Evolutionary conservation across 1,284 basidiomycete species (phyloP).

Genomic region (Apiotrichum akiyoshidainum): DNA sequence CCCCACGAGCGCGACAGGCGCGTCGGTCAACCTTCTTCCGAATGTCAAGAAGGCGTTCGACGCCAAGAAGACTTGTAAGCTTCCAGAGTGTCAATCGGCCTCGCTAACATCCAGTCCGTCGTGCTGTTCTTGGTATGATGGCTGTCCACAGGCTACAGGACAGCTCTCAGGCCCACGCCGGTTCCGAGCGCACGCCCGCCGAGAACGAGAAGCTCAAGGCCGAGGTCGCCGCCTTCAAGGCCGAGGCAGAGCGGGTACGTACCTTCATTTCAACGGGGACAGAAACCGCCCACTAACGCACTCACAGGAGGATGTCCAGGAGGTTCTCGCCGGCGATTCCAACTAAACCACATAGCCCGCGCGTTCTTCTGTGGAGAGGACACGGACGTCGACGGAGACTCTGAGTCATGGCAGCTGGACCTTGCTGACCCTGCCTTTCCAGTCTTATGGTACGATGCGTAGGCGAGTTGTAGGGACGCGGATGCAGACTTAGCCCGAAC

Average conservation of each 20-base stretch:
- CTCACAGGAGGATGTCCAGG: conserved; percentile 37
- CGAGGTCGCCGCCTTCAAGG: conserved; percentile 68
- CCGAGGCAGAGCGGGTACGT: conserved; percentile 69
- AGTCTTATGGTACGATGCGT: background rate
- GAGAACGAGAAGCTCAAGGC: conserved; percentile 58
- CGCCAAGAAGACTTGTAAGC: conserved; percentile 77
- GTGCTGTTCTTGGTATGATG: conserved; percentile 78
- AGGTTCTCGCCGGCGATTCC: conserved; percentile 18
- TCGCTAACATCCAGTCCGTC: conserved; percentile 61
- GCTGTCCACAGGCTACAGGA: conserved; percentile 72
- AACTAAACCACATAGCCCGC: background rate
- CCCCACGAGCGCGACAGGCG: conserved; percentile 58
- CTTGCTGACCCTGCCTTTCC: background rate
- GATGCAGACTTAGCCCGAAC: background rate
- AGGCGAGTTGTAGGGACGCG: background rate
- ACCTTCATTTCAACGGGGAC: background rate
- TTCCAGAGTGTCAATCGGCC: conserved; percentile 17
- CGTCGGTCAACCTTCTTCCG: conserved; percentile 76
- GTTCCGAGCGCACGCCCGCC: conserved; percentile 54
- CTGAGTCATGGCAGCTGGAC: too few species aligned
- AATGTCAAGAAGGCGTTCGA: conserved; percentile 84
- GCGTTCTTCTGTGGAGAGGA: background rate
- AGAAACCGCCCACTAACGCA: background rate
- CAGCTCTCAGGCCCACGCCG: conserved; percentile 42
- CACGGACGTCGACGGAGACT: too few species aligned